Percentiles rank a stretch among this genome's conserved stretches.
Conservation (phyloP, 108 stramenopile genomes). For the Nannochloropsis granulata region DNA sequence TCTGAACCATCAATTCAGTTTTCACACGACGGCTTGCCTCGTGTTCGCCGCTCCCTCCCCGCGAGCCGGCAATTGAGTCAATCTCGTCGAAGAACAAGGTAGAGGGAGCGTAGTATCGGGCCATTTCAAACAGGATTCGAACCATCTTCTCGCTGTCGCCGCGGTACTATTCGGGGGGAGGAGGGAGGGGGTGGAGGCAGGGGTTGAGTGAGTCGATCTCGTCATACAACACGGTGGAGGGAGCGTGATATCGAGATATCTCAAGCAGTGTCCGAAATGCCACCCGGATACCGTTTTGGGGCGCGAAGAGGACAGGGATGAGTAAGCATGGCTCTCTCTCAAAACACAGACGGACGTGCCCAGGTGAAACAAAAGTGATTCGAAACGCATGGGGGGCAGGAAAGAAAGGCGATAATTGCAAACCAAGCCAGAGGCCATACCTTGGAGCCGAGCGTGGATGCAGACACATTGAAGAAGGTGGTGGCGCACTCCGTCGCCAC, state of each 20-base stretch:
- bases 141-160: constrained; percentile 52
- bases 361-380: background rate
- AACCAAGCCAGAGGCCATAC: background rate
- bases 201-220: background rate
- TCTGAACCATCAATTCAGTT: constrained; percentile 84
- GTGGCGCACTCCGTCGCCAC: constrained; percentile 88
- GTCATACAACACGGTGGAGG: background rate
- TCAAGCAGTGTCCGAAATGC: too few relatives aligned
- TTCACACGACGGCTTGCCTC: constrained; percentile 83
- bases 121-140: constrained; percentile 42
- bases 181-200: background rate
- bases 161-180: constrained; percentile 25
- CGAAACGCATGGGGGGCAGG: background rate
- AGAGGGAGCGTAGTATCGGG: constrained; percentile 42
- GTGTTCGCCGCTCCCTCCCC: constrained; percentile 50
- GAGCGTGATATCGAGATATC: too few relatives aligned
- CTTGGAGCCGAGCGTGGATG: constrained; percentile 43
- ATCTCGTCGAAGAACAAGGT: constrained; percentile 48
- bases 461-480: constrained; percentile 56
- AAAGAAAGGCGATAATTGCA: background rate
- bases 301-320: too few relatives aligned
- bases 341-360: background rate
- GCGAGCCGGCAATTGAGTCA: constrained; percentile 38
- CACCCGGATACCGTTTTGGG: too few relatives aligned
- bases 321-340: too few relatives aligned